Evolutionary conservation across 2,329 filamentous ascomycete species (phyloP).

Genomic region (Pseudogymnoascus sp.): DNA sequence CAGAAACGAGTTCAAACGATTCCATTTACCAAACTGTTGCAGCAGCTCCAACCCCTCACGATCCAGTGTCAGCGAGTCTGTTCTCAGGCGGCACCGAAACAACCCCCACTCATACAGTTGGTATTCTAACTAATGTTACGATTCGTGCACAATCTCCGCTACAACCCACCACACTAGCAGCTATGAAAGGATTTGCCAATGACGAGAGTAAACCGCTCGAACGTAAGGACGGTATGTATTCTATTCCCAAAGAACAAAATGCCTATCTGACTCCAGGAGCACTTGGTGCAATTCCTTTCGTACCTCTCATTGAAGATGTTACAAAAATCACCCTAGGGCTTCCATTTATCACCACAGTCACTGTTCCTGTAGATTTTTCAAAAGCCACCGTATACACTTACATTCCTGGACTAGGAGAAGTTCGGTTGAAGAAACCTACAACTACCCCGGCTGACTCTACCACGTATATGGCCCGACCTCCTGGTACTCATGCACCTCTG

Average conservation of each 20-base stretch:
- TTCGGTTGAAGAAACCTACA: neutral
- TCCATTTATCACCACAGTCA: neutral
- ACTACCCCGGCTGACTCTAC: neutral
- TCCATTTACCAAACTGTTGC: neutral
- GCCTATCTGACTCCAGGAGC: neutral
- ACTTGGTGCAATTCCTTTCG: neutral
- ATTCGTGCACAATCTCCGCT: neutral
- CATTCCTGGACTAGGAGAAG: neutral
- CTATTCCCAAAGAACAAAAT: neutral
- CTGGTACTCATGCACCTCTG: neutral
- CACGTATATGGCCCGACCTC: neutral
- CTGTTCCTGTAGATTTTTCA: neutral
- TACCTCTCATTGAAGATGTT: too few species aligned
- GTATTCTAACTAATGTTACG: neutral
- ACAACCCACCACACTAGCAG: neutral
- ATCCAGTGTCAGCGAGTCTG: neutral
- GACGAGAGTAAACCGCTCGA: neutral
- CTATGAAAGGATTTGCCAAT: neutral
- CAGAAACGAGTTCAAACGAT: neutral
- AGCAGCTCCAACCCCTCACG: neutral
- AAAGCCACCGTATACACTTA: neutral
- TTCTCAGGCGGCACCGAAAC: neutral
- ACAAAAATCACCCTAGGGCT: neutral
- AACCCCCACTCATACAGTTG: neutral
- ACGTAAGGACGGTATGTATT: neutral